Percentiles rank a stretch among this genome's conserved stretches.
phyloP scores from a whole-genome alignment of 345 rosid genomes.

The Hypericum androsaemum region DNA sequence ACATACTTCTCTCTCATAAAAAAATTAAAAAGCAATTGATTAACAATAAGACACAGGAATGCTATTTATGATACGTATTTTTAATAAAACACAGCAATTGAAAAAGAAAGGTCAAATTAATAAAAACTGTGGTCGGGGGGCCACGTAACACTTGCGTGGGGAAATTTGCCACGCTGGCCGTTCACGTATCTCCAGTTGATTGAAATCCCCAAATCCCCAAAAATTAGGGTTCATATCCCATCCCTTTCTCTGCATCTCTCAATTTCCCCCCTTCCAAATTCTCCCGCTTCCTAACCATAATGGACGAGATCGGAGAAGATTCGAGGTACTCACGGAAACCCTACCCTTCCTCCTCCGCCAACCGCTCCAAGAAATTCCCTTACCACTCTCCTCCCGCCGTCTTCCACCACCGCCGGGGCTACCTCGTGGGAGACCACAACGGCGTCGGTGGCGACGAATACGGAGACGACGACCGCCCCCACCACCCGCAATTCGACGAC shows the following conservation, averaged over 20 bases:
- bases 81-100: too few relatives aligned
- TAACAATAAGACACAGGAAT: too few relatives aligned
- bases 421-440: too few relatives aligned
- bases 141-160: too few relatives aligned
- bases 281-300: constrained; percentile 20
- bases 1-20: too few relatives aligned
- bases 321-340: constrained; percentile 20
- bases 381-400: constrained; percentile 7
- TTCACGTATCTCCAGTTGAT: too few relatives aligned
- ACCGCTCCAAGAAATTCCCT: constrained; percentile 19
- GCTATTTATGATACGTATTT: too few relatives aligned
- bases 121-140: too few relatives aligned
- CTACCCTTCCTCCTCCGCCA: constrained; percentile 23
- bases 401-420: too few relatives aligned
- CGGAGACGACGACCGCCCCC: constrained; percentile 2
- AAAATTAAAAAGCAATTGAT: too few relatives aligned
- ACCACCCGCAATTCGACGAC: constrained; percentile 4
- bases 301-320: constrained; percentile 25
- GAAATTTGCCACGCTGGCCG: too few relatives aligned
- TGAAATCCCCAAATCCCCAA: constrained; percentile 18
- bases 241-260: constrained; percentile 19
- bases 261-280: constrained; percentile 12
- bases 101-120: too few relatives aligned
- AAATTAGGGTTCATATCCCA: constrained; percentile 14
- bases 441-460: constrained; percentile 10